phyloP scores from a whole-genome alignment of 345 rosid species.

The Pugionium dolabratum region DNA sequence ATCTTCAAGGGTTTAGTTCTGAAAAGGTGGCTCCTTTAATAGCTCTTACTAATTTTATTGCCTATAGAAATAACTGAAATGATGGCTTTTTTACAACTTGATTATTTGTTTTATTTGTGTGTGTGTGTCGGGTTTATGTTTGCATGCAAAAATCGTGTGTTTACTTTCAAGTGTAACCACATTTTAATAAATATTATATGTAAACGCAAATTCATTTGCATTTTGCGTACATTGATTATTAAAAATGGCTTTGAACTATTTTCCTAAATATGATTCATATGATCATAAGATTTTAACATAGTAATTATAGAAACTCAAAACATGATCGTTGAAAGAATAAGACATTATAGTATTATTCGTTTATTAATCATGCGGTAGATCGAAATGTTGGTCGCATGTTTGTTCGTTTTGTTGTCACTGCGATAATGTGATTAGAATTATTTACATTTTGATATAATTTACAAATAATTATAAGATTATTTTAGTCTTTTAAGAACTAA shows the following conservation, averaged over 20 bases:
- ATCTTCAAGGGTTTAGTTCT: slow-evolving; percentile 61
- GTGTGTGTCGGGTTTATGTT: slow-evolving; percentile 29
- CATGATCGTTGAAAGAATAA: not conserved
- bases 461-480: no score
- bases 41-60: slow-evolving; percentile 81
- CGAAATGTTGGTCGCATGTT: no score
- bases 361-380: no score
- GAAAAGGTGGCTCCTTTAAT: slow-evolving; percentile 74
- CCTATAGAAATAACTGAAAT: slow-evolving; percentile 64
- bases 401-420: no score
- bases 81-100: not conserved
- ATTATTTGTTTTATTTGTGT: slow-evolving; percentile 16
- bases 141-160: slow-evolving; percentile 32
- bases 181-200: slow-evolving; percentile 4
- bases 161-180: slow-evolving; percentile 26
- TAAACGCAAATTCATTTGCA: slow-evolving; percentile 17
- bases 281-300: not conserved
- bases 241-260: not conserved
- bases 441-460: no score
- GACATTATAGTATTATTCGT: no score
- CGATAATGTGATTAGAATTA: no score
- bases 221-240: not conserved
- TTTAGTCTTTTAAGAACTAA: no score
- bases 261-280: not conserved
- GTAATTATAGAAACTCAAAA: not conserved